These are phyloP conservation scores for Aspergillus vadensis DNA, from an alignment of 2,329 filamentous ascomycete genomes.

Conservation along the genomic window DNA sequence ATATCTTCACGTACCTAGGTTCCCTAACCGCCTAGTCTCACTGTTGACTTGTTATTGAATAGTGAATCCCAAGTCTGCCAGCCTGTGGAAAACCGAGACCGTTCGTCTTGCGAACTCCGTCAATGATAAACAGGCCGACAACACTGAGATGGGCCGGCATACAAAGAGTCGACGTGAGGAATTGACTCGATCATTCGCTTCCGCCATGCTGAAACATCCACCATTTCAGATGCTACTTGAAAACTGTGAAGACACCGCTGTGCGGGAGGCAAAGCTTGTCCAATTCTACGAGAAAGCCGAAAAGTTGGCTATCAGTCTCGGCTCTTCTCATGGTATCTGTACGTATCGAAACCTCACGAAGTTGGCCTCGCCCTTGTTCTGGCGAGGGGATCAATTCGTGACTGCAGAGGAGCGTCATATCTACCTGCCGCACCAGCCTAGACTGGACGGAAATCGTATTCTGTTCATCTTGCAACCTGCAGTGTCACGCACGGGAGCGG, in stretches of 20 bases:
- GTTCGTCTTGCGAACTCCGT: neutral
- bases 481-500: neutral
- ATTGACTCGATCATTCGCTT: neutral
- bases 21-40: too few relatives aligned
- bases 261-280: neutral
- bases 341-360: neutral
- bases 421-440: neutral
- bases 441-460: neutral
- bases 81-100: neutral
- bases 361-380: neutral
- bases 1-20: too few relatives aligned
- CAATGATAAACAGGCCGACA: neutral
- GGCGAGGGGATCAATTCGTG: neutral
- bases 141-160: neutral
- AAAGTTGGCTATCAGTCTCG: neutral
- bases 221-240: neutral
- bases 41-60: neutral
- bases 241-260: neutral
- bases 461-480: neutral
- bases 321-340: neutral
- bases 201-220: neutral
- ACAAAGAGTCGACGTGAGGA: neutral
- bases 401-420: neutral
- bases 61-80: neutral
- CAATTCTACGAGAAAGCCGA: neutral